Evolutionary conservation across 805 yeast species (phyloP), one percentile per base, ranked within the genome.

Genomic region (Suhomyces vadensis): DNA sequence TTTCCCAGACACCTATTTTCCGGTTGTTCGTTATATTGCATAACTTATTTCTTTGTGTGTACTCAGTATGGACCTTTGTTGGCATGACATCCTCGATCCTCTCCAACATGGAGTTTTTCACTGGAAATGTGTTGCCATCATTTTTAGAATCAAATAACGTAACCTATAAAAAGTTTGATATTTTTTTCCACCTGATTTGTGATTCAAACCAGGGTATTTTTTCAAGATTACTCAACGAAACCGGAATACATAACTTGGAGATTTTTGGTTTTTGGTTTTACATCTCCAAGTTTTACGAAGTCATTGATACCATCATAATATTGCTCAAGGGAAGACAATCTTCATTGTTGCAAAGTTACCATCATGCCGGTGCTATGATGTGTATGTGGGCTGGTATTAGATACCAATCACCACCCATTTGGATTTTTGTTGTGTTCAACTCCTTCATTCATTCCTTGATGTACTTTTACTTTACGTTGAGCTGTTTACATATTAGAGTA

Each of bases 331-430:
- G 90, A 35, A 73, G 75, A 58, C 84, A 81, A 11, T 78, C 85
- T 10, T 78, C 84, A 5, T 65, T 84, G 45, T 69, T 84, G 56
- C 90, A 84, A 63, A 79, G 85, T 45, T 84, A 84, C 64, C 90
- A 84, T 60, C 90, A 84, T 61, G 78, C 89, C 4, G 90, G 90
- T 20, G 90, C 90, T 39, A 84, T 84, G 81, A 67, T 84, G 64
- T 82, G 87, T 47, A 84, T 84, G 90, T 84, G 89, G 89, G 78
- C 86, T 6, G 90, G 90, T 2, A 77, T 82, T 44, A 69, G 89
- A 45, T 84, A 68, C 63, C 78, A 77, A 41, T 76, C 87, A 10
- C 87, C 89, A 4, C 90, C 90, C 26, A 84, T 84, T 60, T 84
- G 90, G 90, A 81, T 84, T 55, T 84, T 84, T 64, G 88, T 83